Conservation (phyloP, 805 yeast species). For the Kuraishia capsulata region DNA sequence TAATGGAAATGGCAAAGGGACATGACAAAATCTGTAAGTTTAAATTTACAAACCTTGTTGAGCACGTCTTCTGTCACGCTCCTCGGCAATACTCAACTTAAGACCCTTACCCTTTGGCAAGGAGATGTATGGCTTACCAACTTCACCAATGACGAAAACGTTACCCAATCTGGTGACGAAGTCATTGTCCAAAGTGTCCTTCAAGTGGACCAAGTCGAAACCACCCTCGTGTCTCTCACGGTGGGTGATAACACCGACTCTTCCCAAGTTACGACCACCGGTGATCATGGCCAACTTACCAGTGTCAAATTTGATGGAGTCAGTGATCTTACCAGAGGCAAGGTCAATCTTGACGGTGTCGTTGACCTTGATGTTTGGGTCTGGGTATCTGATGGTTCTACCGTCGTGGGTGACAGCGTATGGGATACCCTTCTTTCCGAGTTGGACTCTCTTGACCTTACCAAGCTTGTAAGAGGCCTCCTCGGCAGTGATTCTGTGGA, state of each 20-base stretch:
- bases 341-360: slow-evolving; percentile 97
- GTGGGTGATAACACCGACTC: slow-evolving; percentile 94
- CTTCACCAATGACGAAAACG: slow-evolving; percentile 94
- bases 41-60: slow-evolving; percentile 38
- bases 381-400: slow-evolving; percentile 99
- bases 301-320: slow-evolving; percentile 84
- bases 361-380: slow-evolving; percentile 92
- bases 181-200: slow-evolving; percentile 90
- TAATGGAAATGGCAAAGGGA: too few species aligned
- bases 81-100: slow-evolving; percentile 91
- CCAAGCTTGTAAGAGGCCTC: slow-evolving; percentile 98
- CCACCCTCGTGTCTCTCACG: slow-evolving; percentile 98
- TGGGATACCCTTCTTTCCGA: slow-evolving; percentile 98
- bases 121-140: slow-evolving; percentile 87
- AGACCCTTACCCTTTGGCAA: slow-evolving; percentile 99
- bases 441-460: slow-evolving; percentile 95
- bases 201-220: slow-evolving; percentile 94
- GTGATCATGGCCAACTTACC: slow-evolving; percentile 90
- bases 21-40: too few species aligned
- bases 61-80: slow-evolving; percentile 97
- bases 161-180: slow-evolving; percentile 91
- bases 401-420: slow-evolving; percentile 99
- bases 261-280: slow-evolving; percentile 98
- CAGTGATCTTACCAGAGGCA: slow-evolving; percentile 90
- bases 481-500: slow-evolving; percentile 98